These are phyloP conservation scores for Termitomyces sp. DNA, from an alignment of 768 basidiomycete species.

Conservation along the genomic window DNA sequence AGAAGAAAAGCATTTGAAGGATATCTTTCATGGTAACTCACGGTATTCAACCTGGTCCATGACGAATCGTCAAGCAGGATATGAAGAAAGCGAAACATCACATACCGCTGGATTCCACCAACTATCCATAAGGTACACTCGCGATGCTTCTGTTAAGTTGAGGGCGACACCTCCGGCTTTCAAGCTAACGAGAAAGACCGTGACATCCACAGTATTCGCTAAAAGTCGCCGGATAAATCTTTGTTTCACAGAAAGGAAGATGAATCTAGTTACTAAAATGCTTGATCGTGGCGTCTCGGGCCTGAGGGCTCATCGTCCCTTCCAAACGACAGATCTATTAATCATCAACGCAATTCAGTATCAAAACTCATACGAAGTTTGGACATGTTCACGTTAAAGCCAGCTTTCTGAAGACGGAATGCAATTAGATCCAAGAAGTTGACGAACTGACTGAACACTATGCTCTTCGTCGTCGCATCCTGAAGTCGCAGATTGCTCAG, in stretches of 20 bases:
- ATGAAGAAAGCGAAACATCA: constrained; percentile 1
- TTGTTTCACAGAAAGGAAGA: background rate
- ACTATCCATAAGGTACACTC: constrained; percentile 94
- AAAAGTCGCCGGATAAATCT: background rate
- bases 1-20: background rate
- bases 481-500: constrained; percentile 75
- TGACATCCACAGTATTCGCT: constrained; percentile 93
- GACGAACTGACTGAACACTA: constrained; percentile 96
- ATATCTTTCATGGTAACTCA: constrained; percentile 30
- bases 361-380: background rate
- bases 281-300: constrained; percentile 90
- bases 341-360: background rate
- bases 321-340: constrained; percentile 85
- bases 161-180: constrained; percentile 95
- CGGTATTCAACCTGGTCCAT: constrained; percentile 65
- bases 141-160: constrained; percentile 86
- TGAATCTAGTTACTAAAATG: constrained; percentile 68
- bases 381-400: constrained; percentile 63
- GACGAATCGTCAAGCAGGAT: background rate
- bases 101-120: constrained; percentile 98
- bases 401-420: constrained; percentile 84
- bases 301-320: constrained; percentile 96
- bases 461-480: constrained; percentile 90
- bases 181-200: constrained; percentile 94
- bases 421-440: constrained; percentile 92